A percentile compares a stretch with the other conserved stretches of the same genome.
Conservation (phyloP, 2,329 filamentous ascomycete species). For the Epichloe typhina region DNA sequence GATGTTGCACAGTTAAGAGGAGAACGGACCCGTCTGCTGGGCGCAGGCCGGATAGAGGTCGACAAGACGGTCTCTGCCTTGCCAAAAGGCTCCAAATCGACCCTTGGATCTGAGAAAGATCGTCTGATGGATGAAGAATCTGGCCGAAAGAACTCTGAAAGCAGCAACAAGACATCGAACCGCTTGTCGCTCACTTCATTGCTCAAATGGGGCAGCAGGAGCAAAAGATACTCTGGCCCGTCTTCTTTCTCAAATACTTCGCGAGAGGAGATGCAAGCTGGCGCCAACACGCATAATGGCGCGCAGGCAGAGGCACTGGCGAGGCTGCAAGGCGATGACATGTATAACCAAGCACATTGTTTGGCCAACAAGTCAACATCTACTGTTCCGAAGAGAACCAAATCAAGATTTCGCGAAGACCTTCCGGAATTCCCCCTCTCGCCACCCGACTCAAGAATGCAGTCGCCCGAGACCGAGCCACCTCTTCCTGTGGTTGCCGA, state of each 20-base stretch:
- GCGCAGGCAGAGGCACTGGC: constrained; percentile 22
- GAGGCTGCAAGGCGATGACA: constrained; percentile 21
- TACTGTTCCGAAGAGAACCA: constrained; percentile 58
- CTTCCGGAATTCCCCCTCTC: constrained; percentile 75
- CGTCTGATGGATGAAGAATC: constrained; percentile 34
- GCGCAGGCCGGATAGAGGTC: background rate
- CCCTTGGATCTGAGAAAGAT: constrained; percentile 27
- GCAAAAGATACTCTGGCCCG: constrained; percentile 41
- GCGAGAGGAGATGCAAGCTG: constrained; percentile 61
- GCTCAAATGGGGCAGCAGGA: constrained; percentile 55
- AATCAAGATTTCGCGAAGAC: constrained; percentile 87
- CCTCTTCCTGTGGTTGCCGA: constrained; percentile 22
- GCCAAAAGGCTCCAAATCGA: constrained; percentile 27
- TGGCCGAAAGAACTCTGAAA: constrained; percentile 41
- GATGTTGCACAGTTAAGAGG: background rate
- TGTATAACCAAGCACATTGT: constrained; percentile 12
- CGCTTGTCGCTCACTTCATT: constrained; percentile 55
- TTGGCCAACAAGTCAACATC: constrained; percentile 23
- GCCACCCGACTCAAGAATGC: constrained; percentile 69
- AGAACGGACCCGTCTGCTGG: background rate
- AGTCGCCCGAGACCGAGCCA: constrained; percentile 57
- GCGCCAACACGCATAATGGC: constrained; percentile 10
- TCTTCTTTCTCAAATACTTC: constrained; percentile 90
- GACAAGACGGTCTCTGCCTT: constrained; percentile 13
- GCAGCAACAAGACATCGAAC: constrained; percentile 28